Evolutionary conservation across 2,329 filamentous ascomycete species (phyloP), one percentile per base, ranked within the genome.

Genomic region (Xylariales sp.): DNA sequence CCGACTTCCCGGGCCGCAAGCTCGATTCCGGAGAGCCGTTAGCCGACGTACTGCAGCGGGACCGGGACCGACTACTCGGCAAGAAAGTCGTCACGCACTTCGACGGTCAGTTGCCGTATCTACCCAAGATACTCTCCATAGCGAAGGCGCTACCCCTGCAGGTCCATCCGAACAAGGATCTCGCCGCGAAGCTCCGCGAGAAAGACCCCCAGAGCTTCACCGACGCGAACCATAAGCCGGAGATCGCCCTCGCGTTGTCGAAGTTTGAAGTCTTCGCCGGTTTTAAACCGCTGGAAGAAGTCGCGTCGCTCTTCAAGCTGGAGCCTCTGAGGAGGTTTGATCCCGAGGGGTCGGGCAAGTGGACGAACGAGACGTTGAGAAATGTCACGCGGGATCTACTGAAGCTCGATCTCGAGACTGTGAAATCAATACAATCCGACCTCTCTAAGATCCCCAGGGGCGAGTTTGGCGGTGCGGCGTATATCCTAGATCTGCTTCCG

Each of bases 81-180:
- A 83, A 88, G 65, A 82, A 83, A 1, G 86, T 90, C 4, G 80
- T 88, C 5, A 78, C 88, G 23, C 87, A 88, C 60, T 90, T 90
- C 65, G 90, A 87, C 54, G 81, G 82, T 2, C 89, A 92, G 70
- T 81, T 94, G 1, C 91, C 91, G 1, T 94, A 89, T 76, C 81
- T 94, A 0, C 91, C 91, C 8, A 94, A 94, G 82, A 89, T 94
- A 49, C 82, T 94, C 1, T 93, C 91, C 8, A 93, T 94, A 75
- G 84, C 85, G 45, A 93, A 93, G 78, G 91, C 91, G 0, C 84
- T 94, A 0, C 91, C 91, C 0, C 82, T 94, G 2, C 91, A 94
- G 75, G 85, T 93, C 14, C 91, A 94, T 70, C 91, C 91, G 39
- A 87, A 93, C 80, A 92, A 91, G 74, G 81, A 86, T 0, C 84